Evolutionary conservation across 441 rosid species (phyloP).

Genomic region (Francoa sonchifolia): DNA sequence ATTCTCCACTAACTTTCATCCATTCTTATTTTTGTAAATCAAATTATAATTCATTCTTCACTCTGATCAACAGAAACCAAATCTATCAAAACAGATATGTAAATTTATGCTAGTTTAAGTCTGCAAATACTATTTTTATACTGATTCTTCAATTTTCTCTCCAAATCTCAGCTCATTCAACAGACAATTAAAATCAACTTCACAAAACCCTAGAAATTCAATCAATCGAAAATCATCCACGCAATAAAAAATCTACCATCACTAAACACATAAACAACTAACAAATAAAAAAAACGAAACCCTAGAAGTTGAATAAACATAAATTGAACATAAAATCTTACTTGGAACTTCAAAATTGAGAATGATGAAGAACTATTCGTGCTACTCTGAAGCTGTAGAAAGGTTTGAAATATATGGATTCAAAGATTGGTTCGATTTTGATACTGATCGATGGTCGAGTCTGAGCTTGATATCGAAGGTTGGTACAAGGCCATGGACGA

Average conservation of each 20-base stretch:
- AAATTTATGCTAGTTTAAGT: conserved; percentile 11
- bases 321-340: no score
- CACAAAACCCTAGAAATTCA: neutral
- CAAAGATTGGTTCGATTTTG: conserved; percentile 16
- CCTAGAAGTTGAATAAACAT: conserved; percentile 25
- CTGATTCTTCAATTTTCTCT: conserved; percentile 16
- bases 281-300: conserved; percentile 14
- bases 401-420: neutral
- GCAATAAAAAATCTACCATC: conserved; percentile 12
- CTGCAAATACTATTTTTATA: conserved; percentile 12
- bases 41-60: conserved; percentile 6
- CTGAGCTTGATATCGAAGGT: conserved; percentile 45
- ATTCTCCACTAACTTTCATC: neutral
- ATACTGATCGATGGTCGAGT: conserved; percentile 15
- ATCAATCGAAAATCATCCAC: conserved; percentile 4
- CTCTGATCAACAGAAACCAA: conserved; percentile 13
- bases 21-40: neutral
- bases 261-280: no score
- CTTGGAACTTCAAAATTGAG: no score
- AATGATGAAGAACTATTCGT: no score
- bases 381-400: conserved; percentile 13
- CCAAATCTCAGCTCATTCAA: conserved; percentile 27
- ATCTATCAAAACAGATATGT: conserved; percentile 13
- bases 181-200: no score
- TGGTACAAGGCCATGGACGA: conserved; percentile 55